Evolutionary conservation across 768 basidiomycete species (phyloP).

Genomic region (Coprinellus micaceus): DNA sequence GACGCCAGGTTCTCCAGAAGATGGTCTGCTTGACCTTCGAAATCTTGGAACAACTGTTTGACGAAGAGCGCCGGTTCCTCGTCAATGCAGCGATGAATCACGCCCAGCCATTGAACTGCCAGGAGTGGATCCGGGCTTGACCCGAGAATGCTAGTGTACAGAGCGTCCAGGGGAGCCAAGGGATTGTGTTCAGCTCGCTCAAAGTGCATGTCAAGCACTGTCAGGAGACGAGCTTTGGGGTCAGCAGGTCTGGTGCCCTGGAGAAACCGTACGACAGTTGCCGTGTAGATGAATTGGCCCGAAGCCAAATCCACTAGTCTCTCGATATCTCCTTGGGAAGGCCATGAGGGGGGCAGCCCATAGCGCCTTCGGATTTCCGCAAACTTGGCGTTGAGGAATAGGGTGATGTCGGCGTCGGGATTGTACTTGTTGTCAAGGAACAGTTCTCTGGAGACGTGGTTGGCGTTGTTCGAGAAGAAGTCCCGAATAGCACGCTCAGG

Average conservation of each 20-base stretch:
- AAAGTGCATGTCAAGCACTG: background rate
- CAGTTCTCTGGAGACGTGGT: background rate
- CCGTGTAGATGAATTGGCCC: background rate
- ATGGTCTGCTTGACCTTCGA: background rate
- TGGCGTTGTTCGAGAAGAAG: background rate
- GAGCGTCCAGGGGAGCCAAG: background rate
- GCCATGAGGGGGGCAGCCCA: constrained; percentile 6
- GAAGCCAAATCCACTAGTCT: constrained; percentile 12
- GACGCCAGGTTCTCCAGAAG: background rate
- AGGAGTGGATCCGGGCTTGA: background rate
- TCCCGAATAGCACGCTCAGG: background rate
- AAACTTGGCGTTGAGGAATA: background rate
- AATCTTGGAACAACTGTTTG: background rate
- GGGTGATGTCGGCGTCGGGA: background rate
- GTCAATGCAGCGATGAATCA: background rate
- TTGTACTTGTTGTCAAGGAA: background rate
- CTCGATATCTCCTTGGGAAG: background rate
- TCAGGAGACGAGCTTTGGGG: background rate
- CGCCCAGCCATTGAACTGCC: background rate
- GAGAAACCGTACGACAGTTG: constrained; percentile 10
- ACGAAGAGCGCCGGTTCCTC: background rate
- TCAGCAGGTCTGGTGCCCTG: constrained; percentile 4
- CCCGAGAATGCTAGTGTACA: background rate
- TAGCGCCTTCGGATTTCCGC: background rate
- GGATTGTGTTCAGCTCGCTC: background rate